phyloP scores from a whole-genome alignment of 1,284 basidiomycete genomes.

The Marasmius sp. region DNA sequence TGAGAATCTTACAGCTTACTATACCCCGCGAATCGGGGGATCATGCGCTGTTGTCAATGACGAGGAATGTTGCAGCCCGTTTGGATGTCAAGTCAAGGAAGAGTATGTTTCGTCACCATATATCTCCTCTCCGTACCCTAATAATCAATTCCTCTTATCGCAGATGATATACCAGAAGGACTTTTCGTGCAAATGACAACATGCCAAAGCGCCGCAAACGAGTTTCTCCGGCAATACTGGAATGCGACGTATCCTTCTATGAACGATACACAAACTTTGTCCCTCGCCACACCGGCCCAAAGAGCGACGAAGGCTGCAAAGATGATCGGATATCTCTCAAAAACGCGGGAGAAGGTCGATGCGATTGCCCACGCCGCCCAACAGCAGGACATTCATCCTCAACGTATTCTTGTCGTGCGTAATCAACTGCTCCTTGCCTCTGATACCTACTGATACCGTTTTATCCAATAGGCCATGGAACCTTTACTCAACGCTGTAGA shows the following conservation, averaged over 20 bases:
- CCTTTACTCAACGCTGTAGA: slow-evolving; percentile 79
- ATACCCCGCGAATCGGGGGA: slow-evolving; percentile 67
- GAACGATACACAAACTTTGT: slow-evolving; percentile 51
- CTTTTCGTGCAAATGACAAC: slow-evolving; percentile 83
- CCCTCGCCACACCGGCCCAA: slow-evolving; percentile 55
- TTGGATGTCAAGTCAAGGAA: slow-evolving; percentile 64
- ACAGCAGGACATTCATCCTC: slow-evolving; percentile 61
- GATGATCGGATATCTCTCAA: slow-evolving; percentile 81
- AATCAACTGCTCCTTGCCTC: neutral
- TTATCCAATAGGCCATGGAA: slow-evolving; percentile 65
- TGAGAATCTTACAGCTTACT: slow-evolving; percentile 43
- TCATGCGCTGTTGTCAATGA: slow-evolving; percentile 71
- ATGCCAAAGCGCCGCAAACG: slow-evolving; percentile 90
- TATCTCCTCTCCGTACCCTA: slow-evolving; percentile 1
- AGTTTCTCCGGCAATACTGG: slow-evolving; percentile 98
- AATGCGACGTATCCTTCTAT: slow-evolving; percentile 80
- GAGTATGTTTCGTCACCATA: slow-evolving; percentile 39
- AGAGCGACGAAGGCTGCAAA: slow-evolving; percentile 76
- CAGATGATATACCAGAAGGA: slow-evolving; percentile 79
- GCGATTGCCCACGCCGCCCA: slow-evolving; percentile 69
- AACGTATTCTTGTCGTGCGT: slow-evolving; percentile 67
- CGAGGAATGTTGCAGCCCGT: slow-evolving; percentile 68
- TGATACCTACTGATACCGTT: neutral
- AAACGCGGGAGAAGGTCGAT: slow-evolving; percentile 79
- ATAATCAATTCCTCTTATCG: slow-evolving; percentile 3